phyloP scores from a whole-genome alignment of 208 protist species.

The Naegleria lovaniensis region DNA sequence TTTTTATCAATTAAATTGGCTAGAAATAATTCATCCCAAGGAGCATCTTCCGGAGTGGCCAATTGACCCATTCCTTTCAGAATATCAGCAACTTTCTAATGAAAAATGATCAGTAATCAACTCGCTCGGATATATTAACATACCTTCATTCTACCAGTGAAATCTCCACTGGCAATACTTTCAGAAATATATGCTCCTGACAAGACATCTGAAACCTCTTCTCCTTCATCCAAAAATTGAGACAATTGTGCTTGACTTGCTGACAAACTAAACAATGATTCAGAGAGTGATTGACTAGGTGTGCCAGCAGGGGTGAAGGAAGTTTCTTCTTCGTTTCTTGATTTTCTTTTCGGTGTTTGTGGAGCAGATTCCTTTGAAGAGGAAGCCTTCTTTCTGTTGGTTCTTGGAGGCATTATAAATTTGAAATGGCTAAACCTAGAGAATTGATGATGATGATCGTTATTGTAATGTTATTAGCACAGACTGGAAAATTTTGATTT shows the following conservation, averaged over 20 bases:
- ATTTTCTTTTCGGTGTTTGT: neutral
- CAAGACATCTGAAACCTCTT: neutral
- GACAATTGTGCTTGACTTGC: slow-evolving; percentile 2
- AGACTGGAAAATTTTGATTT: no score
- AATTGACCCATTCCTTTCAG: neutral
- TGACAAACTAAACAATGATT: neutral
- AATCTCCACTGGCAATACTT: neutral
- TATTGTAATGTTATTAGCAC: neutral
- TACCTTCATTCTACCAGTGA: neutral
- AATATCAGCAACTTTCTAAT: neutral
- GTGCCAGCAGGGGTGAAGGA: neutral
- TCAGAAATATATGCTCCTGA: neutral
- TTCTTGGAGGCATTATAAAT: neutral
- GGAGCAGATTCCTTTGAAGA: neutral
- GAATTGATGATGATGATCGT: neutral
- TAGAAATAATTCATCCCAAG: neutral
- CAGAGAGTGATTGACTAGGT: neutral
- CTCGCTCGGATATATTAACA: neutral
- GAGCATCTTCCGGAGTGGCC: neutral
- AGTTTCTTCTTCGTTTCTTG: neutral
- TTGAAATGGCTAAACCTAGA: neutral
- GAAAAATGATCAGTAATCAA: neutral
- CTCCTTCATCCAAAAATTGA: neutral
- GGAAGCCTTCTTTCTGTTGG: neutral
- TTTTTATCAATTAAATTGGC: neutral